Evolutionary conservation across 805 yeast species (phyloP).

Genomic region (Candida hispaniensis): DNA sequence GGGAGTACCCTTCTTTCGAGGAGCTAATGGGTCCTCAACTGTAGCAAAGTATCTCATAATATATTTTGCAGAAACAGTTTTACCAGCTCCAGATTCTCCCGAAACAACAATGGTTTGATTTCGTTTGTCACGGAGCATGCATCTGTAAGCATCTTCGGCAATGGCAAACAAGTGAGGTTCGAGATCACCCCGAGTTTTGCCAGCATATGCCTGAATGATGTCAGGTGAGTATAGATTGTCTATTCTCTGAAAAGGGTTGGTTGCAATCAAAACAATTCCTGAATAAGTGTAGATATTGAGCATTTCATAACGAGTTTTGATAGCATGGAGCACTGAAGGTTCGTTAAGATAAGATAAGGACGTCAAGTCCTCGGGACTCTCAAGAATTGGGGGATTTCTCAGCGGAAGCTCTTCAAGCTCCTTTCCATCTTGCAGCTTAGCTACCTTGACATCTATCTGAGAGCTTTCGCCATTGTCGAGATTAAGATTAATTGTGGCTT

Average conservation of each 20-base stretch:
- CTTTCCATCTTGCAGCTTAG: conserved; percentile 33
- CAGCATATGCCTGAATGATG: conserved; percentile 89
- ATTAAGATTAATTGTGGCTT: conserved; percentile 40
- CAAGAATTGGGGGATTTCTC: conserved; percentile 84
- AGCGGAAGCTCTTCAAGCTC: conserved; percentile 53
- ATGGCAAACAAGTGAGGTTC: conserved; percentile 97
- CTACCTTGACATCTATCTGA: conserved; percentile 22
- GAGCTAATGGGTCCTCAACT: conserved; percentile 49
- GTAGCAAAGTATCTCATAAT: conserved; percentile 97
- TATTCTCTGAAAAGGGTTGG: conserved; percentile 88
- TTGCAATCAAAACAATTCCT: conserved; percentile 92
- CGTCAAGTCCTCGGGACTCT: conserved; percentile 90
- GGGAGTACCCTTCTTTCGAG: conserved; percentile 20
- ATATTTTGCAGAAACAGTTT: conserved; percentile 92
- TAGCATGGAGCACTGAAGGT: conserved; percentile 93
- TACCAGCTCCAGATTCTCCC: conserved; percentile 99
- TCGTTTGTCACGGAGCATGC: conserved; percentile 75
- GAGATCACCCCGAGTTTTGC: conserved; percentile 83
- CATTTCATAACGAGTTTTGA: conserved; percentile 78
- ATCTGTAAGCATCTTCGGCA: conserved; percentile 93
- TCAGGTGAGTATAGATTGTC: conserved; percentile 87
- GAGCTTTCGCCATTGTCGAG: conserved; percentile 38
- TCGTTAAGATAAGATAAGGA: conserved; percentile 86
- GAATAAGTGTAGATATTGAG: conserved; percentile 89
- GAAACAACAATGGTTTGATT: conserved; percentile 95